Percentiles rank a stretch among this genome's conserved stretches.
phyloP scores from a whole-genome alignment of 2,329 filamentous ascomycete species.

The Fusarium buharicum region DNA sequence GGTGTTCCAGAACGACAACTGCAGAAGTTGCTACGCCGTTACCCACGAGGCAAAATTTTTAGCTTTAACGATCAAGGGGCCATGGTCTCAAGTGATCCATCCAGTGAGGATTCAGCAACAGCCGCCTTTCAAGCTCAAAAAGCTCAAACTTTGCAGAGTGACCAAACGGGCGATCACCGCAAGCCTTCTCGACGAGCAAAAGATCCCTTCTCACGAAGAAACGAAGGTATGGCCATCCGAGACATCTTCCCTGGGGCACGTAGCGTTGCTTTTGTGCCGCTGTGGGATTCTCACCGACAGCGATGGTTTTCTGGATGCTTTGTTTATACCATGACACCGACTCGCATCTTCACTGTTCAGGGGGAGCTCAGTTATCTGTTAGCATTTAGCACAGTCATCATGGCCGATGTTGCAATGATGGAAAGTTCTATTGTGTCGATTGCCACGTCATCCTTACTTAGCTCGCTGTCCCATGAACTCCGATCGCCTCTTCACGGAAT shows the following conservation, averaged over 20 bases:
- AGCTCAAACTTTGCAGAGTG: background rate
- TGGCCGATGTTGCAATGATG: conserved; percentile 65
- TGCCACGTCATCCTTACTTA: conserved; percentile 68
- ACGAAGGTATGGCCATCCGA: conserved; percentile 44
- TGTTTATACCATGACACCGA: conserved; percentile 58
- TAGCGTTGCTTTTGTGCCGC: conserved; percentile 58
- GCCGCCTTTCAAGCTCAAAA: conserved; percentile 1
- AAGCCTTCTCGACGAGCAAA: background rate
- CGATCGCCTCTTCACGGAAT: conserved; percentile 70
- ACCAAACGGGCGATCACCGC: background rate
- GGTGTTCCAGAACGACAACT: conserved; percentile 13
- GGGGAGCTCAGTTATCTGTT: conserved; percentile 63
- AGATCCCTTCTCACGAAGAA: conserved; percentile 26
- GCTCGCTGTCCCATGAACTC: conserved; percentile 70
- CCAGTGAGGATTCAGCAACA: conserved; percentile 40
- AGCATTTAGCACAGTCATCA: conserved; percentile 64
- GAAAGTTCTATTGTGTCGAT: conserved; percentile 51
- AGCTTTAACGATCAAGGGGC: conserved; percentile 55
- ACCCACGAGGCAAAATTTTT: conserved; percentile 60
- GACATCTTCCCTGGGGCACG: conserved; percentile 56
- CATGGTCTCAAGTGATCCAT: conserved; percentile 47
- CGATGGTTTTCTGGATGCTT: conserved; percentile 63
- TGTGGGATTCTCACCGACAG: conserved; percentile 59
- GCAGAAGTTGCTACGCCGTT: conserved; percentile 45
- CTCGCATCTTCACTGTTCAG: conserved; percentile 56